phyloP scores from a whole-genome alignment of 164 flowering plant genomes.

The Vitis rotundifolia region DNA sequence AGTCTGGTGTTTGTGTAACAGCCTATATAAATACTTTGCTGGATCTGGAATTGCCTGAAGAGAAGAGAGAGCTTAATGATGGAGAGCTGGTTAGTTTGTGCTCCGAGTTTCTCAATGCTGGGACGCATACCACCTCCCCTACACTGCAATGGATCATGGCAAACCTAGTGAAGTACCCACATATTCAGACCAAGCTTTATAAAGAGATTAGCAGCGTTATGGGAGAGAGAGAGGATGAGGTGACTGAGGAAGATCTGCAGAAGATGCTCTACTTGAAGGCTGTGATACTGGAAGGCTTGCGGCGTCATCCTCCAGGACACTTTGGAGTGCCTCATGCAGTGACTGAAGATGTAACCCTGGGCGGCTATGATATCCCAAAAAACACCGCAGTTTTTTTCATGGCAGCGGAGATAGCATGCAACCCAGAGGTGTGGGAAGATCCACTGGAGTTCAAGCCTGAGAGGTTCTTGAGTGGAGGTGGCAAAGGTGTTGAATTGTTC shows the following conservation, averaged over 20 bases:
- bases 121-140: constrained; percentile 38
- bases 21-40: constrained; percentile 28
- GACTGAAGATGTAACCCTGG: constrained; percentile 23
- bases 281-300: constrained; percentile 35
- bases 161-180: constrained; percentile 24
- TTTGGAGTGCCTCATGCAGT: constrained; percentile 38
- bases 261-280: constrained; percentile 37
- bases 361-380: constrained; percentile 33
- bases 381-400: constrained; percentile 25
- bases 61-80: constrained; percentile 30
- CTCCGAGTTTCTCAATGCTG: constrained; percentile 36
- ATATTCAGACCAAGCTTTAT: constrained; percentile 28
- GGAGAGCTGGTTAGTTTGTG: constrained; percentile 36
- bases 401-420: constrained; percentile 37
- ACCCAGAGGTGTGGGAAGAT: constrained; percentile 34
- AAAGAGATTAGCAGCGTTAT: constrained; percentile 27
- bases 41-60: constrained; percentile 27
- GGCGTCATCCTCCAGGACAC: constrained; percentile 44
- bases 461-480: constrained; percentile 28
- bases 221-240: constrained; percentile 5
- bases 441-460: constrained; percentile 46
- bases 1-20: too few species aligned
- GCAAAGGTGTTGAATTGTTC: constrained; percentile 3
- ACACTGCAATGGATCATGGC: constrained; percentile 37
- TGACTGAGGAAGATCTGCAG: constrained; percentile 30